These are phyloP conservation scores for Nemophila menziesii DNA, from an alignment of 257 asterid species.

Conservation along the genomic window DNA sequence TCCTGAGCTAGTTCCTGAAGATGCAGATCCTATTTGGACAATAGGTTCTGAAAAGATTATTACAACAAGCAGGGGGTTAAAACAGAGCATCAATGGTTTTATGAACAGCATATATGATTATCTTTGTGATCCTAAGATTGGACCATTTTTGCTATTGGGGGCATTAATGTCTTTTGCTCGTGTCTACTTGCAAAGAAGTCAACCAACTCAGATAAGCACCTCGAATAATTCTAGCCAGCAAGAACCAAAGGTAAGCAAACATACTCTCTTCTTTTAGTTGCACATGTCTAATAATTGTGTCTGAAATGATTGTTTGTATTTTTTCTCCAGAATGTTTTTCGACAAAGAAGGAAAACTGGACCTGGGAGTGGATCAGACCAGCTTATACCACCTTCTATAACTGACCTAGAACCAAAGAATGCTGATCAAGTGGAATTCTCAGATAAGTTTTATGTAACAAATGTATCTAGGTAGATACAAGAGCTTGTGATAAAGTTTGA, in stretches of 20 bases:
- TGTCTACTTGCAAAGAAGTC: constrained; percentile 58
- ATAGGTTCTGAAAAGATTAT: constrained; percentile 34
- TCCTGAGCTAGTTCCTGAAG: constrained; percentile 84
- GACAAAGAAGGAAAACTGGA: constrained; percentile 26
- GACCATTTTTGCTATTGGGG: constrained; percentile 69
- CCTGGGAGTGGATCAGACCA: constrained; percentile 26
- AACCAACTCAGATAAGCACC: constrained; percentile 22
- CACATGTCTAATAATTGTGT: too few relatives aligned
- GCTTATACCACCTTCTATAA: constrained; percentile 64
- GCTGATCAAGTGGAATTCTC: constrained; percentile 49
- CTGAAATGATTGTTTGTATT: neutral
- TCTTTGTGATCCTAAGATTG: constrained; percentile 74
- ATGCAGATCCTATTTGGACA: constrained; percentile 53
- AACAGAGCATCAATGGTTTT: constrained; percentile 25
- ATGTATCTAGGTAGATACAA: too few relatives aligned
- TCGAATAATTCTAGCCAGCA: constrained; percentile 28
- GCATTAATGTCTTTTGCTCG: constrained; percentile 64
- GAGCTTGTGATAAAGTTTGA: too few relatives aligned
- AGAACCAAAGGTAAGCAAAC: constrained; percentile 13
- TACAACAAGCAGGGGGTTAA: constrained; percentile 38
- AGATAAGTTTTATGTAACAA: too few relatives aligned
- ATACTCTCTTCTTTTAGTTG: too few relatives aligned
- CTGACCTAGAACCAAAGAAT: constrained; percentile 54
- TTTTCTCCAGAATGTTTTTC: constrained; percentile 36
- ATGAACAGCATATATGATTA: constrained; percentile 25